Evolutionary conservation across 106 monocot species (phyloP), one percentile per base, ranked within the genome.

Genomic region (Dendrobium huoshanense): DNA sequence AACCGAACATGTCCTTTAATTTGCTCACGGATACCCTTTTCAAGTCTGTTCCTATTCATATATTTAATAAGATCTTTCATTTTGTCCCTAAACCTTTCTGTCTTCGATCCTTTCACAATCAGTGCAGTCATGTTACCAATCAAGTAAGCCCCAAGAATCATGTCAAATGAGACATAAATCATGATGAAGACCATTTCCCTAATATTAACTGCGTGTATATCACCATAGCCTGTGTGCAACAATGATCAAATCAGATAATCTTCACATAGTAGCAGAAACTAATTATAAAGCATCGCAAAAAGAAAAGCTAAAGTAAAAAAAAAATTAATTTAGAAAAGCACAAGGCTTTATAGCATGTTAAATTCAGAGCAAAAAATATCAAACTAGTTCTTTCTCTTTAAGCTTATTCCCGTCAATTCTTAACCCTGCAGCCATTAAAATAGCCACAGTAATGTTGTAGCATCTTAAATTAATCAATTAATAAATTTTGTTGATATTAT

Each of bases 51-150:
- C 86, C 90, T 90, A 49, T 97, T 97, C 90, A 97, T 97, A 75
- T 94, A 94, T 48, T 84, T 88, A 29, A 92, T 90, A 9, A 97
- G 80, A 59, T 97, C 94, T 75, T 88, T 89, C 96, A 97, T 97
- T 89, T 87, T 97, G 58, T 97, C 96, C 82, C 96, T 94, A 61
- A 88, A 97, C 67, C 82, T 88, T 87, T 92, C 94, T 43, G 96
- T 97, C 54, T 90, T 94, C 47, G 96, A 97, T 83, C 96, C 96
- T 87, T 94, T 97, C 9, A 97, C 96, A 80, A 97, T 97, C 33
- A 97, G 82, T 16, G 92, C 94, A 43, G 96, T 97, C 96, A 94
- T 94, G 80, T 94, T 97, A 70, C 96, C 96, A 49, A 96, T 87
- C 58, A 96, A 86, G 77, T 96, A 96, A 79, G 96, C 96, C 64